Base-by-base conservation (phyloP, 176 grass and related monocot genomes). In the Carex parvula region DNA sequence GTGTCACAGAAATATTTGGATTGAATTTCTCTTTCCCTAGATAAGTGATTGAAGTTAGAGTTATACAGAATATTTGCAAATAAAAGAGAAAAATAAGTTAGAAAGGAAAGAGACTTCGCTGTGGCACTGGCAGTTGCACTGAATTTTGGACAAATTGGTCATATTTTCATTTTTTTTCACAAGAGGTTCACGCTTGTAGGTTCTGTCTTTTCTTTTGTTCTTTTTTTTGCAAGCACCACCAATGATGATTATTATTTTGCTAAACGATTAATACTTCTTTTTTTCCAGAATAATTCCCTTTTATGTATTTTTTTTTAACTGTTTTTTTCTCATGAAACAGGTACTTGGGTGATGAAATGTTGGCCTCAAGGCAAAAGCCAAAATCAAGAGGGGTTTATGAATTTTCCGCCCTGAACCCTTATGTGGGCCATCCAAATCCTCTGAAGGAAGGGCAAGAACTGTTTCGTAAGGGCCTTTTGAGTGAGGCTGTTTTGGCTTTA, bases 401-500 rank as follows among this genome's bases (percentile, higher is more conserved):
- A 81, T 99, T 95, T 86, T 92, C 96, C 44, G 87, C 88, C 69
- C 86, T 92, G 87, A 99, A 99, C 81, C 96, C 96, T 14, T 99
- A 99, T 67, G 93, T 95, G 91, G 96, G 96, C 50, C 96, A 99
- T 72, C 91, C 93, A 52, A 99, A 99, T 90, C 96, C 96, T 87
- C 82, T 99, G 86, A 91, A 90, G 77, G 96, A 99, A 95, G 96
- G 96, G 39, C 93, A 99, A 46, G 96, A 99, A 50, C 89, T 99
- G 71, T 99, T 99, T 64, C 93, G 81, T 11, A 95, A 99, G 83
- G 96, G 93, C 5, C 96, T 99, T 86, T 86, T 99, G 89, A 99
- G 96, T 92, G 96, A 99, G 91, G 93, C 96, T 88, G 93, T 95
- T 83, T 90, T 99, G 88, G 93, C 96, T 90, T 89, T 99, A 85